These are phyloP conservation scores for Colletotrichum sp. DNA, from an alignment of 2,329 filamentous ascomycete genomes.

Conservation along the genomic window DNA sequence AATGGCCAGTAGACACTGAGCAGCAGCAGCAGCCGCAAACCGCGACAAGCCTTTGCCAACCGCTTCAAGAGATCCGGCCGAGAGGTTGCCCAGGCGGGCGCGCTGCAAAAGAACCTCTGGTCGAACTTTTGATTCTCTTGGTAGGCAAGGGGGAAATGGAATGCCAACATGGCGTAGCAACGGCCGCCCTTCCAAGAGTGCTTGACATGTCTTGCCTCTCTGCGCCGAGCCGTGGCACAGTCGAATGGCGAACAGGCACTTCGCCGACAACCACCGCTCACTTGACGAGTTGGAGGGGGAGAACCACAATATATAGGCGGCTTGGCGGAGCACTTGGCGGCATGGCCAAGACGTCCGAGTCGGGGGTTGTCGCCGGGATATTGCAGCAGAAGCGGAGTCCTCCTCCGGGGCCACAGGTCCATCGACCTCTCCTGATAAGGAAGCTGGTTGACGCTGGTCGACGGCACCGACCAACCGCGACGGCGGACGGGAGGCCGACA, in stretches of 20 bases:
- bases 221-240: neutral
- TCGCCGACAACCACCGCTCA: neutral
- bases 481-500: neutral
- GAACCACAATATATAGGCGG: neutral
- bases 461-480: neutral
- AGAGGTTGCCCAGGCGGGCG: neutral
- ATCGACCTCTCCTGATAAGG: neutral
- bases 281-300: neutral
- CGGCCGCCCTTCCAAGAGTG: neutral
- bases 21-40: neutral
- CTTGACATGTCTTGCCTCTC: conserved; percentile 11
- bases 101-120: neutral
- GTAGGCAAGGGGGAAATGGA: neutral
- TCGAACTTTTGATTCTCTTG: conserved; percentile 13
- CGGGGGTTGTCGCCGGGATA: conserved; percentile 1
- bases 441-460: conserved; percentile 1
- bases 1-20: neutral
- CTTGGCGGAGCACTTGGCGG: conserved; percentile 9
- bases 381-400: neutral
- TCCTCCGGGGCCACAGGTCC: neutral
- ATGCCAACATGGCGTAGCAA: neutral
- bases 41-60: conserved; percentile 4
- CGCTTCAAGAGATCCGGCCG: conserved; percentile 5
- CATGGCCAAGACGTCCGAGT: conserved; percentile 1
- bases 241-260: neutral